Base-by-base conservation (phyloP, 768 basidiomycete genomes). In the Lentinula lateritia region DNA sequence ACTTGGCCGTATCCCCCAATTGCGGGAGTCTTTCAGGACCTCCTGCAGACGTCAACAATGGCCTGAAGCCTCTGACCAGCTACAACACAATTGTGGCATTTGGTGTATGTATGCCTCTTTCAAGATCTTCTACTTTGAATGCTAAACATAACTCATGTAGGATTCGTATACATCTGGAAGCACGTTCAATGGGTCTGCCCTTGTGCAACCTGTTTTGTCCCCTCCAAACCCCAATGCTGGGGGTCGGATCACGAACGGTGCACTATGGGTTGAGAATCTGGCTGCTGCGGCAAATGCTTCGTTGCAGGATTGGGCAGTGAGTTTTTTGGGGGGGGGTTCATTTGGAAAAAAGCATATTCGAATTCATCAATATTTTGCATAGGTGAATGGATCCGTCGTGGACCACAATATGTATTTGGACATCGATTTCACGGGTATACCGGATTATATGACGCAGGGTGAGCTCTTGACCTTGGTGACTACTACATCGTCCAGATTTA, bases 81-180 rank as follows among this genome's bases (percentile, higher is more conserved):
- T 76, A 77, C 61, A 77, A 75, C 61, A 82, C 78, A 2, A 79
- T 84, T 45, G 81, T 84, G 5, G 72, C 82, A 0, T 84, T 83
- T 62, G 82, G 82, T 58, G 82, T 81, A 64, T 36, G 74, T 36
- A 6, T 15, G 23, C 43, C 52, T 20, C 13, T 10, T 52, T 52
- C 32, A 15, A n/a, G 13, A 8, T n/a, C 16, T 32, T n/a, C 8
- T 2, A 12, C 7, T 12, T 9, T 12, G 32, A 1, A 50, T 28
- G 10, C 28, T 28, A 9, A 48, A 8, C 12, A 34, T 18, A n/a
- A 15, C 5, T 32, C n/a, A 28, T 58, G 23, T 28, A 75, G 78
- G 80, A 81, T 60, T 76, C 75, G 2, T 82, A 76, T 58, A 80
- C 78, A 1, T 76, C 79, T 54, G 83, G 81, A 0, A 80, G 80